Percentiles rank a stretch among this genome's conserved stretches.
phyloP scores from a whole-genome alignment of 1,284 basidiomycete genomes.

The Ganoderma boninense region DNA sequence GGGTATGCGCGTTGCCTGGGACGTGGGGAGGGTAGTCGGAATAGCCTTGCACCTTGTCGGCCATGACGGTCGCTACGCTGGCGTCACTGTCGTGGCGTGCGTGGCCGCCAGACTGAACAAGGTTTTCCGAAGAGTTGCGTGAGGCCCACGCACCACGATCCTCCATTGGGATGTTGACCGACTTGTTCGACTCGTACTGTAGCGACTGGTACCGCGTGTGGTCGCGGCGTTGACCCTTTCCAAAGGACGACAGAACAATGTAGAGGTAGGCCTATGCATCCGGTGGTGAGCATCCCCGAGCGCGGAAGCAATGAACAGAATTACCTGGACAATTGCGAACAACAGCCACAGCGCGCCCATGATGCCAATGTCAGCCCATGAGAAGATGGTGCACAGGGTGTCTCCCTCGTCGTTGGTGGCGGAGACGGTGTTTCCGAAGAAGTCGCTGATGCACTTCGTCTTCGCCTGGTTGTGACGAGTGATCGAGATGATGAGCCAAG shows the following conservation, averaged over 20 bases:
- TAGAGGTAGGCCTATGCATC: slow-evolving; percentile 69
- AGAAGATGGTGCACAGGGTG: slow-evolving; percentile 84
- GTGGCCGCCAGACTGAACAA: slow-evolving; percentile 38
- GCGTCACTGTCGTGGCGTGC: slow-evolving; percentile 56
- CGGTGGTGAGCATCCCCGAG: not conserved
- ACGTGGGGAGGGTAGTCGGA: slow-evolving; percentile 36
- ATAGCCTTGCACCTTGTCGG: slow-evolving; percentile 56
- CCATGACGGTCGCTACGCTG: slow-evolving; percentile 65
- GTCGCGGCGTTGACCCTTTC: slow-evolving; percentile 76
- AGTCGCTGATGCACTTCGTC: slow-evolving; percentile 67
- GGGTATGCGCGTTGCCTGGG: slow-evolving; percentile 50
- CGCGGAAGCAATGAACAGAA: slow-evolving; percentile 27
- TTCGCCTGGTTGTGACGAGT: slow-evolving; percentile 77
- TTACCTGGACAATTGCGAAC: slow-evolving; percentile 78
- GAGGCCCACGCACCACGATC: slow-evolving; percentile 79
- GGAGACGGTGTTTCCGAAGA: slow-evolving; percentile 55
- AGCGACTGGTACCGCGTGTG: slow-evolving; percentile 84
- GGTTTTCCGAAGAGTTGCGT: slow-evolving; percentile 60
- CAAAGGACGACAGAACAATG: slow-evolving; percentile 78
- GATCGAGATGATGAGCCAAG: slow-evolving; percentile 83
- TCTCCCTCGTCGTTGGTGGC: slow-evolving; percentile 61
- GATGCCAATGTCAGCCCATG: slow-evolving; percentile 91
- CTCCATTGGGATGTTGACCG: slow-evolving; percentile 72
- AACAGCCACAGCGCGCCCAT: slow-evolving; percentile 89
- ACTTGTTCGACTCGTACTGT: slow-evolving; percentile 66